These are phyloP conservation scores for Tricholoma flavovirens DNA, from an alignment of 768 basidiomycete genomes.

Conservation along the genomic window DNA sequence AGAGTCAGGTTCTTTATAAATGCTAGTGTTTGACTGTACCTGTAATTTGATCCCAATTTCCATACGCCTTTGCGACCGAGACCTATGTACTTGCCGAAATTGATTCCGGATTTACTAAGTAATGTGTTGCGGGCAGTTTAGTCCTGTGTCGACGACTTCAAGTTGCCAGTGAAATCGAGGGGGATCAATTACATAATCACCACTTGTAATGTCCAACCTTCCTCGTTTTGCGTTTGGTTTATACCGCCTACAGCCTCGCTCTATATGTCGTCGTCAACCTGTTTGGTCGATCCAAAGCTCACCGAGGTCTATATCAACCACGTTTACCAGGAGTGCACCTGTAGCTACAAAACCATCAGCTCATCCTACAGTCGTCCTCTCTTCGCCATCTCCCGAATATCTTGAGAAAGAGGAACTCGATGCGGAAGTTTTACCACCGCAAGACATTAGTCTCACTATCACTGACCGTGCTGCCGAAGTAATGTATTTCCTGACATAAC, in stretches of 20 bases:
- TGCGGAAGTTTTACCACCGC: slow-evolving; percentile 48
- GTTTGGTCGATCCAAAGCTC: background rate
- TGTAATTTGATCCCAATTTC: too few relatives aligned
- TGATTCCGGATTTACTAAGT: too few relatives aligned
- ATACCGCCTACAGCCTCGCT: slow-evolving; percentile 1
- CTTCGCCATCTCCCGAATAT: slow-evolving; percentile 46
- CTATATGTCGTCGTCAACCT: background rate
- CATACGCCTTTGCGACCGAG: too few relatives aligned
- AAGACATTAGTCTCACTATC: slow-evolving; percentile 50
- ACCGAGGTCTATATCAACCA: slow-evolving; percentile 16
- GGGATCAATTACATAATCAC: background rate
- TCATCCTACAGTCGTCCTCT: slow-evolving; percentile 43
- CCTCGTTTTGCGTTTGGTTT: slow-evolving; percentile 10
- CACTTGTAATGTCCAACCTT: slow-evolving; percentile 7
- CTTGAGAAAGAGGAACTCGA: slow-evolving; percentile 60
- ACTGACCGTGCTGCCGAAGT: slow-evolving; percentile 79
- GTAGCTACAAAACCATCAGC: slow-evolving; percentile 38
- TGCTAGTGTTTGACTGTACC: too few relatives aligned
- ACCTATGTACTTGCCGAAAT: too few relatives aligned
- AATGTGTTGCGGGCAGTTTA: too few relatives aligned
- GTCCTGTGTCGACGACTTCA: too few relatives aligned
- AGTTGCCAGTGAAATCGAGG: too few relatives aligned
- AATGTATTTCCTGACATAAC: slow-evolving; percentile 10
- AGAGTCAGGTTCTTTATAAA: too few relatives aligned
- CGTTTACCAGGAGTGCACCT: slow-evolving; percentile 25